phyloP scores from a whole-genome alignment of 2,329 filamentous ascomycete genomes.

The Leptosphaerulina australis region DNA sequence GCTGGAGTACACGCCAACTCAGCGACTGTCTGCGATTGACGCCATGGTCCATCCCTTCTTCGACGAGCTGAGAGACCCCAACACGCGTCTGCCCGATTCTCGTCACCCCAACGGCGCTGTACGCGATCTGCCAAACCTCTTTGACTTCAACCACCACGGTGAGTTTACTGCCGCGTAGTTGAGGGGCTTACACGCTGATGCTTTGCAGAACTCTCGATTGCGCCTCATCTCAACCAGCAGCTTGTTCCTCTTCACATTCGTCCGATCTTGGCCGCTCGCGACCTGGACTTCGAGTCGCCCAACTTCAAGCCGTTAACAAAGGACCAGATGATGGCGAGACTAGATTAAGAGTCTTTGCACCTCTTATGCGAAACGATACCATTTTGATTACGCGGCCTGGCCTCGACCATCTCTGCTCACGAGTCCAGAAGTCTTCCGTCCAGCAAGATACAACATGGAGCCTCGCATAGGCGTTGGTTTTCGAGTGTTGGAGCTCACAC shows the following conservation, averaged over 20 bases:
- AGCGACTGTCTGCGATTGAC: conserved; percentile 89
- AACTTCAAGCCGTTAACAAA: conserved; percentile 89
- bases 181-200: conserved; percentile 16
- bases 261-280: conserved; percentile 73
- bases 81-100: conserved; percentile 89
- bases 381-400: conserved; percentile 47
- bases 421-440: conserved; percentile 40
- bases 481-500: conserved; percentile 42
- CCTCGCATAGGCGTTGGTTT: conserved; percentile 46
- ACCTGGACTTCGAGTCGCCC: conserved; percentile 79
- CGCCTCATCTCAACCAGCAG: conserved; percentile 82
- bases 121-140: conserved; percentile 84
- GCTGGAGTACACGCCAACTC: conserved; percentile 95
- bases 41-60: conserved; percentile 99
- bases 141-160: conserved; percentile 95
- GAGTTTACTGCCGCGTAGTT: conserved; percentile 48
- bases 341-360: conserved; percentile 68
- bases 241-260: conserved; percentile 85
- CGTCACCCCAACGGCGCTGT: conserved; percentile 81
- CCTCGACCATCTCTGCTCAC: conserved; percentile 42
- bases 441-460: conserved; percentile 44
- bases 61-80: conserved; percentile 92
- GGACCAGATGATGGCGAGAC: conserved; percentile 95
- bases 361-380: conserved; percentile 50
- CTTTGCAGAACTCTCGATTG: conserved; percentile 87